phyloP scores from a whole-genome alignment of 108 stramenopile species.

The Phaeodactylum tricornutum region DNA sequence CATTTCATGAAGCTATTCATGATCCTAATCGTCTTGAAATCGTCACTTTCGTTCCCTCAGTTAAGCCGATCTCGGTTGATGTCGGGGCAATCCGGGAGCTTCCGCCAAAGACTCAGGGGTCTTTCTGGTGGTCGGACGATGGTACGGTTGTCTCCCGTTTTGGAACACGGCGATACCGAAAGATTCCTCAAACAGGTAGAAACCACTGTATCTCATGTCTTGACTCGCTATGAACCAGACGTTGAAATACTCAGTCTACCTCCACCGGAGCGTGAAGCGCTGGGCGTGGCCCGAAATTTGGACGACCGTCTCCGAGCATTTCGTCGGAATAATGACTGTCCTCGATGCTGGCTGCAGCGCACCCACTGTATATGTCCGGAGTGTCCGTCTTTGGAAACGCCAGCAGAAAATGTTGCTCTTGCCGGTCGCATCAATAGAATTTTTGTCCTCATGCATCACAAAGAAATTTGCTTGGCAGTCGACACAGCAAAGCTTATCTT shows the following conservation, averaged over 20 bases:
- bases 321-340: constrained; percentile 39
- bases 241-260: constrained; percentile 35
- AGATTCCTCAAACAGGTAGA: constrained; percentile 39
- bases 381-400: constrained; percentile 20
- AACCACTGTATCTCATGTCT: constrained; percentile 16
- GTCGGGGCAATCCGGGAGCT: no score
- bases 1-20: no score
- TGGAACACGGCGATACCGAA: no score
- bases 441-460: constrained; percentile 68
- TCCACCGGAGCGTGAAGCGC: constrained; percentile 34
- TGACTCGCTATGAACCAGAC: background rate
- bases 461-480: constrained; percentile 52
- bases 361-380: constrained; percentile 46
- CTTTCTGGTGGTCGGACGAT: no score
- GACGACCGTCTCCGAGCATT: constrained; percentile 24
- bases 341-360: constrained; percentile 62
- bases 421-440: constrained; percentile 36
- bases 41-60: no score
- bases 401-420: no score
- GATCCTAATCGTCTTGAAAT: no score
- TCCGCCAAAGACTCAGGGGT: no score
- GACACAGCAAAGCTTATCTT: constrained; percentile 72
- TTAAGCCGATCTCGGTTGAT: no score
- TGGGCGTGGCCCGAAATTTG: constrained; percentile 39
- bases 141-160: no score